Evolutionary conservation across 2,329 filamentous ascomycete species (phyloP).

Genomic region (Trichophyton equinum): DNA sequence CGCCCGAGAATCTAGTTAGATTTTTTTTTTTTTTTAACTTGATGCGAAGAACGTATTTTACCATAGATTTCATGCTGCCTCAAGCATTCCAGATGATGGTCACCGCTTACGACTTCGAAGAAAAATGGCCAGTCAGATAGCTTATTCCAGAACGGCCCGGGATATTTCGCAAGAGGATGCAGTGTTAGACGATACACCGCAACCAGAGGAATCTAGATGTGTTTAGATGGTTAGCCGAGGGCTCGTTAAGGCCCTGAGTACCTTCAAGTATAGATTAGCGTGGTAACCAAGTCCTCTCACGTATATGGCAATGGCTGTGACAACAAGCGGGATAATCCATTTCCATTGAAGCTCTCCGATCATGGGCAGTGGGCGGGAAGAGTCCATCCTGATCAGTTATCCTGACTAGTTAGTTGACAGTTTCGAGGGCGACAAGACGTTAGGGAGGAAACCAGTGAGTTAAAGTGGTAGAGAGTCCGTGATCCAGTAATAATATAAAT

Average conservation of each 20-base stretch:
- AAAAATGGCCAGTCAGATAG: conserved; percentile 8
- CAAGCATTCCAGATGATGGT: conserved; percentile 11
- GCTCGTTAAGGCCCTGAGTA: not conserved
- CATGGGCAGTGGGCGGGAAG: not conserved
- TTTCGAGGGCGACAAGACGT: not conserved
- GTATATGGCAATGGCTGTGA: not conserved
- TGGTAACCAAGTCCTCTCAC: not conserved
- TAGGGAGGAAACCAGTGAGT: not conserved
- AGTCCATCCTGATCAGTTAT: not conserved
- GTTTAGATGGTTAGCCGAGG: not conserved
- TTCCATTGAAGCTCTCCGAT: not conserved
- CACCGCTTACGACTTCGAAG: conserved; percentile 8
- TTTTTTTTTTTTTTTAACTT: not conserved
- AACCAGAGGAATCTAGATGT: not conserved
- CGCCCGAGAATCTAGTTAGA: not conserved
- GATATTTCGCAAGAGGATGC: conserved; percentile 14
- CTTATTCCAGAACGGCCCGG: conserved; percentile 12
- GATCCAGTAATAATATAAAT: not conserved
- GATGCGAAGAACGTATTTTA: not conserved
- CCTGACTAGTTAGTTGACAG: not conserved
- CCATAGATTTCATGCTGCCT: conserved; percentile 25
- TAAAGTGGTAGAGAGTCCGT: not conserved
- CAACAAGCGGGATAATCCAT: not conserved
- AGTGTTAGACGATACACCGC: conserved; percentile 11
- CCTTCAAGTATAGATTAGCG: not conserved